Evolutionary conservation across 352 stramenopile genomes (phyloP).

Genomic region (Blastocystis hominis): DNA sequence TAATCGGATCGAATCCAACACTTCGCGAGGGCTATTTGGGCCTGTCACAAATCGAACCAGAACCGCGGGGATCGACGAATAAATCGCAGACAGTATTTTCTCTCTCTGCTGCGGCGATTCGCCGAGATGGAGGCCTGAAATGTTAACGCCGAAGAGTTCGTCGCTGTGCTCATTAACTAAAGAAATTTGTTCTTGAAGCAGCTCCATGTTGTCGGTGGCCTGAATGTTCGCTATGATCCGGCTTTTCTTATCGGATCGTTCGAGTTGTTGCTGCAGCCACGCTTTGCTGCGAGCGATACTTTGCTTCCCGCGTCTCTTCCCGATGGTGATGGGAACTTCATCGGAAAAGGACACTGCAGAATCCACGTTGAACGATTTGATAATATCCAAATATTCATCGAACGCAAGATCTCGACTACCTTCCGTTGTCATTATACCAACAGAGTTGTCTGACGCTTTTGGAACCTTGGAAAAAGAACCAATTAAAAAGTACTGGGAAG

Average conservation of each 20-base stretch:
- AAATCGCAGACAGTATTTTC: not conserved
- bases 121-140: slow-evolving; percentile 28
- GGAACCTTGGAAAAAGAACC: not conserved
- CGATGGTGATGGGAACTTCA: not conserved
- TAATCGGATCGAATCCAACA: slow-evolving; percentile 33
- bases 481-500: not conserved
- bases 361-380: not conserved
- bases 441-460: not conserved
- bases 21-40: slow-evolving; percentile 6
- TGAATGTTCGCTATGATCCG: slow-evolving; percentile 42
- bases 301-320: slow-evolving; percentile 25
- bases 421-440: slow-evolving; percentile 31
- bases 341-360: slow-evolving; percentile 2
- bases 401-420: slow-evolving; percentile 39
- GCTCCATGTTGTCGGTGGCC: not conserved
- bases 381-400: slow-evolving; percentile 1
- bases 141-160: slow-evolving; percentile 21
- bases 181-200: not conserved
- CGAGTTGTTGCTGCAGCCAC: not conserved
- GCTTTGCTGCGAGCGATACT: slow-evolving; percentile 18
- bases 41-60: slow-evolving; percentile 46
- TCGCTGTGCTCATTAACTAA: slow-evolving; percentile 3
- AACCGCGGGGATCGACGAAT: not conserved
- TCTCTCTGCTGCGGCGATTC: slow-evolving; percentile 22
- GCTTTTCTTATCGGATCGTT: not conserved